Base-by-base conservation (phyloP, 257 asterid genomes). In the Nyctanthes arbortristis region DNA sequence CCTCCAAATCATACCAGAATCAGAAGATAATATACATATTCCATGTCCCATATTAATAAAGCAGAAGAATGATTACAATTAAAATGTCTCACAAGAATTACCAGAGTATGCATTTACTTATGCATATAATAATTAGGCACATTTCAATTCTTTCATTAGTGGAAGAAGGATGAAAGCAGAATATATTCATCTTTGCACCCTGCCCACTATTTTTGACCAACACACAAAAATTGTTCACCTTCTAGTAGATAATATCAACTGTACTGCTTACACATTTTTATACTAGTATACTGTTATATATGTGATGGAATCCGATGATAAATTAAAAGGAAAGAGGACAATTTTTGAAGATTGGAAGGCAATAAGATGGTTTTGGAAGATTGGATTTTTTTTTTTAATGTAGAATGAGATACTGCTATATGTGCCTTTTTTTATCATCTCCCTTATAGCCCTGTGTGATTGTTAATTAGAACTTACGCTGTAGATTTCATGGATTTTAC, bases 171-270 rank as follows among this genome's bases (percentile, higher is more conserved):
- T n/a, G 59, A 24, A 29, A 57, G 27, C 20, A 74, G 82, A 71
- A 81, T 81, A 39, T 76, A 80, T 80, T 66, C 84, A 80, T 77
- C 69, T 31, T 52, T 22, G 4, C 29, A 66, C 68, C n/a, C 68
- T 63, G 82, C 82, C 73, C 82, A 71, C 78, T 65, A 66, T 57
- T 77, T 63, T 81, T 81, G 80, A 81, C 85, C 69, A 74, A 67
- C 12, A 16, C 29, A 69, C 55, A 61, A 40, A 71, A 13, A 73
- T 70, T 58, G 29, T 66, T 40, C 47, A 65, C 47, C 33, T 56
- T 60, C 22, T 61, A 25, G 22, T 11, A 20, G n/a, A n/a, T n/a
- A n/a, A n/a, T 11, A 22, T 52, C 30, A 52, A 24, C 5, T 24
- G 31, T 52, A 6, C 31, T 35, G 40, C 40, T 52, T 29, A 52